Conservation (phyloP, 345 rosid genomes). For the Microcos paniculata region DNA sequence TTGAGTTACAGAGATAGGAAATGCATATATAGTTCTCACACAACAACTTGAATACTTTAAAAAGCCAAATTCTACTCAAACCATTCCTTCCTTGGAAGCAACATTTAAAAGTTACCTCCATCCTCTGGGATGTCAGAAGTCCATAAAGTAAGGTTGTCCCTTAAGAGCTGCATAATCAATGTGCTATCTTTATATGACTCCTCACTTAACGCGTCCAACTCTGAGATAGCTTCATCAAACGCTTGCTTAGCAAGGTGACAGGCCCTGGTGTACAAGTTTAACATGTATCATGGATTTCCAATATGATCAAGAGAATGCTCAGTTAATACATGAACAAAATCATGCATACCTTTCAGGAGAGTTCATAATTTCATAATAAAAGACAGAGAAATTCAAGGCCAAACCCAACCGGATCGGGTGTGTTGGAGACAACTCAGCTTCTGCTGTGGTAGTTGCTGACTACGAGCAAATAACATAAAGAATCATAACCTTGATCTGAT, state of each 20-base stretch:
- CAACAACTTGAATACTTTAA: not conserved
- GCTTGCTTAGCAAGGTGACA: conserved; percentile 75
- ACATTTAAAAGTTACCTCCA: conserved; percentile 43
- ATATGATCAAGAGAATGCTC: not conserved
- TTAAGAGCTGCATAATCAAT: conserved; percentile 67
- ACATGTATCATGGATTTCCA: not conserved
- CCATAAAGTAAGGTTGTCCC: conserved; percentile 81
- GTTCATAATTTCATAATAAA: conserved; percentile 77
- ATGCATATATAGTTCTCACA: not conserved
- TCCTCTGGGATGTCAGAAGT: conserved; percentile 71
- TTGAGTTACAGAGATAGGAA: not conserved
- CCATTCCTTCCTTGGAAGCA: not conserved
- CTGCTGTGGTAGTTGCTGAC: conserved; percentile 60
- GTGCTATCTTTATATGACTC: conserved; percentile 82
- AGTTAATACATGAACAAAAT: conserved; percentile 1
- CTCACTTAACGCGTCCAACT: conserved; percentile 64
- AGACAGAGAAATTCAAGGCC: conserved; percentile 76
- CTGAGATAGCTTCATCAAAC: conserved; percentile 73
- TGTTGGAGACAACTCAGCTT: conserved; percentile 58
- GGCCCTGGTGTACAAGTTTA: conserved; percentile 41
- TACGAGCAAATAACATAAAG: conserved; percentile 24
- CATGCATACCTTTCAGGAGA: conserved; percentile 61
- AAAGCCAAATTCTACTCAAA: not conserved
- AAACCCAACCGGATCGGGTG: conserved; percentile 76
- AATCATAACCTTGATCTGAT: not conserved